Evolutionary conservation across 192 early-diverging fungal genomes (phyloP).

Genomic region (Lobosporangium transversale): DNA sequence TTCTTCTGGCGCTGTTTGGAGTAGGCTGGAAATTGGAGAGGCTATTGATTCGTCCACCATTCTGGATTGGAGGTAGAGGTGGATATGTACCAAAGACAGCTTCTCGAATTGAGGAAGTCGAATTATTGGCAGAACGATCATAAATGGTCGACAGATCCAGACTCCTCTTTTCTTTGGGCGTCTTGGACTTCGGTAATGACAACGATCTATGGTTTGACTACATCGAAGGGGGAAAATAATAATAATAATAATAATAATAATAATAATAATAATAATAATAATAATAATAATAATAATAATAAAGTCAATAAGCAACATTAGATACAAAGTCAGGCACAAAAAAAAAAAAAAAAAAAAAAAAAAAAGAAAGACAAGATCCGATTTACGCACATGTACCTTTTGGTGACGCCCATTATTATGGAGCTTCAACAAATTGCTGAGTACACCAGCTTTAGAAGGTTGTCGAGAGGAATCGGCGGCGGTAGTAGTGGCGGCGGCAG

Average conservation of each 20-base stretch:
- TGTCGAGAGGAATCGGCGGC: slow-evolving; percentile 20
- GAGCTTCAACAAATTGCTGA: slow-evolving; percentile 47
- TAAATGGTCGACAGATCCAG: slow-evolving; percentile 12
- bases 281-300: too few relatives aligned
- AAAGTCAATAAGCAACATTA: too few relatives aligned
- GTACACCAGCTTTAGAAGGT: slow-evolving; percentile 44
- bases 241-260: too few relatives aligned
- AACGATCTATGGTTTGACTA: too few relatives aligned
- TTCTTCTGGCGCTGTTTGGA: neutral
- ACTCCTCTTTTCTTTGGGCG: slow-evolving; percentile 18
- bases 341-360: slow-evolving; percentile 8
- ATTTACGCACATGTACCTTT: too few relatives aligned
- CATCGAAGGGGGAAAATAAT: too few relatives aligned
- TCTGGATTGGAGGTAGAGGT: slow-evolving; percentile 4
- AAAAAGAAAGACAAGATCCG: too few relatives aligned
- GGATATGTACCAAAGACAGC: slow-evolving; percentile 41
- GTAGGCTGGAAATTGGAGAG: slow-evolving; percentile 31
- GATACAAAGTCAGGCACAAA: neutral
- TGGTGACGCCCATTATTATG: slow-evolving; percentile 16
- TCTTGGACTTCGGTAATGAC: neutral
- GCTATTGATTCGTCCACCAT: neutral
- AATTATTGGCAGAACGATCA: slow-evolving; percentile 28
- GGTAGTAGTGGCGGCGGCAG: neutral
- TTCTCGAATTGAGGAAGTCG: slow-evolving; percentile 23
- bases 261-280: too few relatives aligned